Percentiles rank a stretch among this genome's conserved stretches.
Evolutionary conservation across 1,139 yeast genomes (phyloP).

Genomic region (Pichia sp.): DNA sequence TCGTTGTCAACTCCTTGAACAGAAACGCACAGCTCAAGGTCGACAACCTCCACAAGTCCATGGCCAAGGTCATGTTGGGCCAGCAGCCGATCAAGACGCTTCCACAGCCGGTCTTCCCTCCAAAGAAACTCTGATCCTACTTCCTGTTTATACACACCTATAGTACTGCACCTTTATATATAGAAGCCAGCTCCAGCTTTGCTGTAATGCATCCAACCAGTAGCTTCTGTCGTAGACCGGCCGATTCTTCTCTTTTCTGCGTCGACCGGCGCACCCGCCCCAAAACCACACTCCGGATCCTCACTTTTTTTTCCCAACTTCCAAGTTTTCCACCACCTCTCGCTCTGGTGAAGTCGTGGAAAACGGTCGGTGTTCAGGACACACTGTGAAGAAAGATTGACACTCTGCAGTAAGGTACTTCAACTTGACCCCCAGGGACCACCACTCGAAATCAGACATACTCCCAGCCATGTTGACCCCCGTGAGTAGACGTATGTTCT

Average conservation of each 20-base stretch:
- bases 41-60: conserved; percentile 20
- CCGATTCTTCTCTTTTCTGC: not conserved
- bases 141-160: conserved; percentile 1
- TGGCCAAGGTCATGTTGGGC: conserved; percentile 22
- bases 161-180: not conserved
- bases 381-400: too few species aligned
- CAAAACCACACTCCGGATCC: not conserved
- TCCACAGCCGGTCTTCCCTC: conserved; percentile 24
- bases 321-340: not conserved
- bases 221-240: too few species aligned
- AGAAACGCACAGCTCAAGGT: conserved; percentile 30
- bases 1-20: conserved; percentile 28
- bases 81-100: conserved; percentile 18
- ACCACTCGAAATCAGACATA: not conserved
- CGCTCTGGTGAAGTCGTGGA: not conserved
- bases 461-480: conserved; percentile 6
- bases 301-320: not conserved
- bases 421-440: not conserved
- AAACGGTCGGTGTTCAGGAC: not conserved
- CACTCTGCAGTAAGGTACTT: too few species aligned
- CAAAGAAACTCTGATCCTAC: conserved; percentile 17
- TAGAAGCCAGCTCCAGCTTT: not conserved
- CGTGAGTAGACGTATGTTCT: conserved; percentile 18
- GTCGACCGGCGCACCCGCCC: not conserved
- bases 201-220: not conserved